Base-by-base conservation (phyloP, 2,329 filamentous ascomycete genomes). In the Emmonsia crescens region DNA sequence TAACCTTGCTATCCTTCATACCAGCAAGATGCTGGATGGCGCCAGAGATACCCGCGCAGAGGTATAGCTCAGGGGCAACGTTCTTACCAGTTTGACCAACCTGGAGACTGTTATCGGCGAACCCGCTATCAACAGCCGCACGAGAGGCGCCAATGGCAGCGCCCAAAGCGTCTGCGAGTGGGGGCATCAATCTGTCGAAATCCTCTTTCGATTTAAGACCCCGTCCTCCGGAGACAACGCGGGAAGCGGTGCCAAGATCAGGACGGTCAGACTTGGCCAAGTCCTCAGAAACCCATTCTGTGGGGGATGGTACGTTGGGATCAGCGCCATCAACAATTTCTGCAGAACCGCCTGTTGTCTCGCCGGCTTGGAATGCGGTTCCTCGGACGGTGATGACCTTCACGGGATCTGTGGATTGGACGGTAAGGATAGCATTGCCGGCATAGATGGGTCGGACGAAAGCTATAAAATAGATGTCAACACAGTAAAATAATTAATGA, bases 1-100 rank as follows among this genome's bases (percentile, higher is more conserved):
- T 99, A 63, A 99, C 94, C 81, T 99, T 99, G 81, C 91, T 96
- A 74, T 99, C 94, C 83, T 99, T 99, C 94, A 99, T 99, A 73
- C 94, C 94, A 38, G 94, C 94, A 77, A 99, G 77, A 81, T 99
- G 94, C 79, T 99, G 94, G 69, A 99, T 99, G 27, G 94, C 94
- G 60, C 94, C 94, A 9, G 91, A 96, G 69, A 99, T 97, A 72
- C 94, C 94, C 14, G 93, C 92, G 60, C 91, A 95, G 68, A 99
- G 83, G 74, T 99, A 99, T 64, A 99, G 80, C 76, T 99, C 88
- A 63, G 94, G 94, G 55, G 94, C 94, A 60, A 99, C 93, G 65
- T 97, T 96, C 84, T 99, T 99, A 71, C 94, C 94, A 16, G 94
- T 99, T 82, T 99, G 94, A 54, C 94, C 94, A 66, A 99, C 93